Base-by-base conservation (phyloP, 1,139 yeast species). In the Oligophagozyma castellii region DNA sequence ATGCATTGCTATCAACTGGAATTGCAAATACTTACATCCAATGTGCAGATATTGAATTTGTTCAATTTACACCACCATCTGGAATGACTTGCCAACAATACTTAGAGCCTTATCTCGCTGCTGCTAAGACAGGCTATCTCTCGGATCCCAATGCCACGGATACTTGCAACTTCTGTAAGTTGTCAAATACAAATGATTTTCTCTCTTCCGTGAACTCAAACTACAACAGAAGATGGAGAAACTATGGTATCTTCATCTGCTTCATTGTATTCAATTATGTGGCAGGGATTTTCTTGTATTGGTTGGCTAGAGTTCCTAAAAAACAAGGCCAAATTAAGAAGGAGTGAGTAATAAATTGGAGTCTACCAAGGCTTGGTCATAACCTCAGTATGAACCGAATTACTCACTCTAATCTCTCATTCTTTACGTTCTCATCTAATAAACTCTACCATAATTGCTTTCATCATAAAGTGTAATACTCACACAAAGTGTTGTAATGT, bases 291-390 rank as follows among this genome's bases (percentile, higher is more conserved):
- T 51, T 65, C 47, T 56, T 78, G 32, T 80, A 78, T 57, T 80
- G 80, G 74, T 53, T 76, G 29, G 70, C 72, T n/a, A 71, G 93
- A 59, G 93, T 79, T 34, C 93, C 93, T 37, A 57, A 56, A 46
- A 24, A 24, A 4, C 16, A 5, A 15, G 21, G 22, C 10, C 16
- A 24, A 11, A 24, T 24, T 16, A 11, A 16, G 10, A 5, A 16
- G 18, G 14, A 12, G 14, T 14, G 13, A 5, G 8, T 16, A 24
- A 11, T 15, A 16, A 24, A 16, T n/a, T n/a, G n/a, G n/a, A n/a
- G n/a, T n/a, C n/a, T n/a, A n/a, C n/a, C n/a, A n/a, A n/a, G n/a
- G n/a, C n/a, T n/a, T n/a, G n/a, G n/a, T n/a, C n/a, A n/a, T n/a
- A n/a, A n/a, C n/a, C n/a, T n/a, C n/a, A n/a, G n/a, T n/a, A n/a